A percentile compares a stretch with the other conserved stretches of the same genome.
phyloP scores from a whole-genome alignment of 2,329 filamentous ascomycete species.

The Cadophora sp. region DNA sequence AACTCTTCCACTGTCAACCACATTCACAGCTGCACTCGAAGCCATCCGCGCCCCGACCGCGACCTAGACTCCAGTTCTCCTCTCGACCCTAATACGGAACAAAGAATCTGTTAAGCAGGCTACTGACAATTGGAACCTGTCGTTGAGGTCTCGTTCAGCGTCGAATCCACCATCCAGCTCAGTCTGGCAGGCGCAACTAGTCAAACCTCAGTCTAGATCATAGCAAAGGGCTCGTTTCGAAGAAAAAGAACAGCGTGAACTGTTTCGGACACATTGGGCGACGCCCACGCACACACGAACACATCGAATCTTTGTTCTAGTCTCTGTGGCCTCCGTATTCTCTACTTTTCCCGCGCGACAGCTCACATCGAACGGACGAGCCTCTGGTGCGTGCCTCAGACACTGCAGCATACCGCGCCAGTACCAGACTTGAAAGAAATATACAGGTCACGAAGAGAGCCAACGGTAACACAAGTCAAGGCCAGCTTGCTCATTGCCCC shows the following conservation, averaged over 20 bases:
- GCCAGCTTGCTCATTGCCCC: not conserved
- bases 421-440: conserved; percentile 25
- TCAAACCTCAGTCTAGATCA: not conserved
- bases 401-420: conserved; percentile 39
- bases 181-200: not conserved
- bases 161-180: conserved; percentile 7
- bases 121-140: conserved; percentile 6
- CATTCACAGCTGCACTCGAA: not conserved
- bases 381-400: conserved; percentile 43
- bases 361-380: conserved; percentile 38
- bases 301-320: conserved; percentile 8
- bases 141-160: not conserved
- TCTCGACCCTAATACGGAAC: not conserved
- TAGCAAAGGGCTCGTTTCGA: not conserved
- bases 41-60: not conserved
- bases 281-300: conserved; percentile 2
- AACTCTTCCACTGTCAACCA: conserved; percentile 1
- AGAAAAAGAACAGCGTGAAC: not conserved
- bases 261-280: conserved; percentile 1
- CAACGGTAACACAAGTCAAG: conserved; percentile 16
- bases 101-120: conserved; percentile 12
- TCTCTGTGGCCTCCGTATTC: not conserved
- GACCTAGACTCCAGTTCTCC: not conserved
- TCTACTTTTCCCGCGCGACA: conserved; percentile 5
- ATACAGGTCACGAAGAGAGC: conserved; percentile 13